These are phyloP conservation scores for Moniliella sp. DNA, from an alignment of 1,284 basidiomycete species.

Conservation along the genomic window DNA sequence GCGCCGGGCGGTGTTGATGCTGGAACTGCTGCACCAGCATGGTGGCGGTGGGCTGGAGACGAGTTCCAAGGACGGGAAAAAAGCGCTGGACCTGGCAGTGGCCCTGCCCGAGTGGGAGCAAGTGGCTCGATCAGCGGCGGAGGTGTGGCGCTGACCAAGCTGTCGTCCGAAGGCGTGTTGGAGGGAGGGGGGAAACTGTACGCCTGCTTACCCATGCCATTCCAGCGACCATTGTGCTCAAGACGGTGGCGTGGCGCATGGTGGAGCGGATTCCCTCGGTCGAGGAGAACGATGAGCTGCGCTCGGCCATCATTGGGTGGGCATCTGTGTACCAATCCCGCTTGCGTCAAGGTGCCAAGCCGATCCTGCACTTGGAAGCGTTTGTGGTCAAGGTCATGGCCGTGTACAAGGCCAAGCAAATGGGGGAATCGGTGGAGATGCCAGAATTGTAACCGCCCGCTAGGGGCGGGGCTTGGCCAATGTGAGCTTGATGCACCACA, in stretches of 20 bases:
- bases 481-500: too few relatives aligned
- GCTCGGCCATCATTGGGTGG: constrained; percentile 19
- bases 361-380: constrained; percentile 31
- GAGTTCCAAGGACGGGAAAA: background rate
- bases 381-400: constrained; percentile 31
- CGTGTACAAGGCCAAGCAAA: constrained; percentile 20
- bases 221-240: constrained; percentile 48
- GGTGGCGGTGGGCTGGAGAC: constrained; percentile 56
- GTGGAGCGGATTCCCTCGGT: constrained; percentile 52
- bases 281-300: constrained; percentile 44
- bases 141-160: constrained; percentile 74
- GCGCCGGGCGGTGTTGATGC: constrained; percentile 74
- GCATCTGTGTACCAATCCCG: constrained; percentile 60
- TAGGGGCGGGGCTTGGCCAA: too few relatives aligned
- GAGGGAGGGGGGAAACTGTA: constrained; percentile 80
- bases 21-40: constrained; percentile 87
- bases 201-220: constrained; percentile 86
- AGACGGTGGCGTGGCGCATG: constrained; percentile 47
- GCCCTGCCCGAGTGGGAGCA: constrained; percentile 95
- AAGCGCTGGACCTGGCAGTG: constrained; percentile 39
- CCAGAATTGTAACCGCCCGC: too few relatives aligned
- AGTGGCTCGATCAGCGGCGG: constrained; percentile 84
- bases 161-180: constrained; percentile 71
- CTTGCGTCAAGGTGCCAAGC: constrained; percentile 20
- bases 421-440: too few relatives aligned